Evolutionary conservation across 306 rosid genomes (phyloP), one percentile per base, ranked within the genome.

Genomic region (Pterocarpus santalinus): DNA sequence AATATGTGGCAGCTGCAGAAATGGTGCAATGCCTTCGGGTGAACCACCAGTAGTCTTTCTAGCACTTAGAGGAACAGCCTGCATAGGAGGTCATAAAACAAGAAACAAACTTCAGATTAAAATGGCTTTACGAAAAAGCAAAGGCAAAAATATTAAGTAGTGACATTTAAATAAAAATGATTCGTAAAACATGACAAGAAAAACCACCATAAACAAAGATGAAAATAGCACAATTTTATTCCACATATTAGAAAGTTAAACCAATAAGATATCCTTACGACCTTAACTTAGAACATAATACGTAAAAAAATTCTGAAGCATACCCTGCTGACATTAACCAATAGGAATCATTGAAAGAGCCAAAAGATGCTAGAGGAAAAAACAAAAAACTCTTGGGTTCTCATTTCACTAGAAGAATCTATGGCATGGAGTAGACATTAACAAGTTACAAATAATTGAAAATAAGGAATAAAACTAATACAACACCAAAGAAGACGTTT

Each of bases 1-100:
- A 73, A 93, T 86, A 90, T 96, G 99, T 3, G 98, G 99, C 84
- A 96, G 81, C 97, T 96, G 98, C 80, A 96, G 84, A 88, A 96
- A 96, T 16, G 98, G 97, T 74, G 99, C 99, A 88, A 80, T 88
- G 78, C 99, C 99, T 87, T 93, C 97, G 61, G 97, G 89, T 62
- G 94, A 90, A 76, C 97, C 99, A 73, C 99, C 96, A 28, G 88
- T 90, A 66, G 93, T 82, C 88, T 95, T 95, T 75, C 92, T 93
- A 69, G 99, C 88, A 77, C 95, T 85, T 43, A 95, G 97, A 84
- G 99, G 98, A 85, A 93, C 98, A 88, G 97, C 99, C 98, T 95
- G 86, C 85, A 86, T 57, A 63, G 69, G 56, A 72, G 47, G 62
- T 43, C 79, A 79, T 65, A 15, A 61, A 60, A 61, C 78, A 73